These are phyloP conservation scores for Umbelopsis ramanniana DNA, from an alignment of 192 early-diverging fungal genomes.

Conservation along the genomic window DNA sequence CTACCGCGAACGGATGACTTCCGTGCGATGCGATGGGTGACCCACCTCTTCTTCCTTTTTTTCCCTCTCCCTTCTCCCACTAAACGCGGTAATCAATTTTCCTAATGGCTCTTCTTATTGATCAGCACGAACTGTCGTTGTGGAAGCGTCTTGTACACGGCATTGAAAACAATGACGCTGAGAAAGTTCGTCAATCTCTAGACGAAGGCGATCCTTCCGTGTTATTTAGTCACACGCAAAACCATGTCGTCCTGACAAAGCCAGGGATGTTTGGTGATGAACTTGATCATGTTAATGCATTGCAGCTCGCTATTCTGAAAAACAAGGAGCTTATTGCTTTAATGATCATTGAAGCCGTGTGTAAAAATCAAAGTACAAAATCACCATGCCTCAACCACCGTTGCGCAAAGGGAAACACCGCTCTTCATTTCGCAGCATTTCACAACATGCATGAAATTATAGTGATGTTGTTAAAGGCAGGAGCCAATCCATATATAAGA, in stretches of 20 bases:
- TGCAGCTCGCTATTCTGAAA: conserved; percentile 30
- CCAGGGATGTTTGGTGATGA: conserved; percentile 26
- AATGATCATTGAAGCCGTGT: conserved; percentile 10
- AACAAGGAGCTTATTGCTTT: conserved; percentile 19
- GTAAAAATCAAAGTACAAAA: conserved; percentile 1
- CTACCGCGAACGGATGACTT: conserved; percentile 4
- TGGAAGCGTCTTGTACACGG: conserved; percentile 2
- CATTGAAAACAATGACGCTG: conserved; percentile 1
- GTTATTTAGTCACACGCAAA: not conserved
- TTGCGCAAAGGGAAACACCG: conserved; percentile 30
- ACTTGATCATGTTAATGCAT: conserved; percentile 31
- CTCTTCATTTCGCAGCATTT: conserved; percentile 30
- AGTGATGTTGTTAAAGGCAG: conserved; percentile 21
- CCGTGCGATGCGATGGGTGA: not conserved
- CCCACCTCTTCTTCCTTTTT: not conserved
- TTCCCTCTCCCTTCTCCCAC: not conserved
- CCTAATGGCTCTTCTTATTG: conserved; percentile 6
- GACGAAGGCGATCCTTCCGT: not conserved
- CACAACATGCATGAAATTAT: conserved; percentile 23
- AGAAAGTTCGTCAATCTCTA: not conserved
- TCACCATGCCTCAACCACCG: conserved; percentile 33
- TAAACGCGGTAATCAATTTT: not conserved
- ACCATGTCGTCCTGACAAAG: not conserved
- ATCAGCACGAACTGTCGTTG: not conserved
- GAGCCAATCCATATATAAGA: conserved; percentile 5